phyloP scores from a whole-genome alignment of 1,139 yeast genomes.

The Zygosaccharomyces sapae region DNA sequence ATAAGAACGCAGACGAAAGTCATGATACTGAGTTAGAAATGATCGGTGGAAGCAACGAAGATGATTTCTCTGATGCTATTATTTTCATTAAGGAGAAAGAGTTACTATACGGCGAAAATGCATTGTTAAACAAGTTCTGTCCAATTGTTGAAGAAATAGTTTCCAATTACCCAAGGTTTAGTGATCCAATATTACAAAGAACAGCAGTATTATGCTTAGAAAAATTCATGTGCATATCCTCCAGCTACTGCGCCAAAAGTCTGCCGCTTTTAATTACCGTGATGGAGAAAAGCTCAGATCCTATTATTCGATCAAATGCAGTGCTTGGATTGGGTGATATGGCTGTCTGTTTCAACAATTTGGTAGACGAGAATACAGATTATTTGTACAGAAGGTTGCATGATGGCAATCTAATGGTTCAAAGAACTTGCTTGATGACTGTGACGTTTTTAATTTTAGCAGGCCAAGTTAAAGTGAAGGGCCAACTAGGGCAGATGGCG shows the following conservation, averaged over 20 bases:
- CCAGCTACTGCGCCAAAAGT: slow-evolving; percentile 78
- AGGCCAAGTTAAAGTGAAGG: slow-evolving; percentile 97
- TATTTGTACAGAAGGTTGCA: slow-evolving; percentile 79
- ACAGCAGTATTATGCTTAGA: slow-evolving; percentile 79
- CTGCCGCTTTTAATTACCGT: slow-evolving; percentile 70
- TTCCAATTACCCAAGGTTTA: slow-evolving; percentile 55
- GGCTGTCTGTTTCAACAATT: slow-evolving; percentile 92
- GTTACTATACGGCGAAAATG: slow-evolving; percentile 67
- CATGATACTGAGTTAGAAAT: slow-evolving; percentile 73
- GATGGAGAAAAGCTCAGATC: slow-evolving; percentile 81
- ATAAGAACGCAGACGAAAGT: slow-evolving; percentile 30
- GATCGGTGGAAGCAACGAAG: slow-evolving; percentile 94
- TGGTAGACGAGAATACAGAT: slow-evolving; percentile 90
- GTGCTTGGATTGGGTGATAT: slow-evolving; percentile 93
- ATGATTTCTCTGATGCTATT: slow-evolving; percentile 89
- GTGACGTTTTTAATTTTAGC: slow-evolving; percentile 93
- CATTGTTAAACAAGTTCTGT: slow-evolving; percentile 74
- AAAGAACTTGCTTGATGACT: slow-evolving; percentile 94
- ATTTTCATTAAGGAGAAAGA: slow-evolving; percentile 78
- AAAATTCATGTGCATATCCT: slow-evolving; percentile 91
- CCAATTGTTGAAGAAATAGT: slow-evolving; percentile 76
- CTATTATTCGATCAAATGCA: slow-evolving; percentile 83
- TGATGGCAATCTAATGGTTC: slow-evolving; percentile 83
- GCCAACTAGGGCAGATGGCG: slow-evolving; percentile 97
- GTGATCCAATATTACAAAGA: slow-evolving; percentile 54